Conservation (phyloP, 768 basidiomycete genomes). For the Podaxis rugospora region DNA sequence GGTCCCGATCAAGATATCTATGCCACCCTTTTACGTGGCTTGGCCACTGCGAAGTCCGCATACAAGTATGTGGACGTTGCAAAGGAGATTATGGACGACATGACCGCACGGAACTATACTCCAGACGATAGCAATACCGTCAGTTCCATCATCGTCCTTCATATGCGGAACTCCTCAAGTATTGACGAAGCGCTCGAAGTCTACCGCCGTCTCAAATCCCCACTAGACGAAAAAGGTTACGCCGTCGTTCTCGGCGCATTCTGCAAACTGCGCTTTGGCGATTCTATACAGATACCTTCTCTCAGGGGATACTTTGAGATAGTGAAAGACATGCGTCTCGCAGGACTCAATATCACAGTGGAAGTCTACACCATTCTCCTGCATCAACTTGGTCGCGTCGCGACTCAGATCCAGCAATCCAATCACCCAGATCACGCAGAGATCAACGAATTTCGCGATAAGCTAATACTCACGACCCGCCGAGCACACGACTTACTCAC, state of each 20-base stretch:
- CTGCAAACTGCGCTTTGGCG: constrained; percentile 49
- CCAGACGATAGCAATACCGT: constrained; percentile 39
- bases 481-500: constrained; percentile 72
- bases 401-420: constrained; percentile 25
- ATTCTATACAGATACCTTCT: constrained; percentile 35
- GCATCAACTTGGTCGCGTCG: constrained; percentile 45
- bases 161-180: constrained; percentile 57
- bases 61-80: constrained; percentile 45
- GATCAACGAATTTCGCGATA: constrained; percentile 17
- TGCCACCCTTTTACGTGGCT: constrained; percentile 44
- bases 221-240: constrained; percentile 58
- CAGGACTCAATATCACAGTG: constrained; percentile 51
- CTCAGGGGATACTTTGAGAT: constrained; percentile 67
- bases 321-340: constrained; percentile 72
- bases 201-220: constrained; percentile 43
- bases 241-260: constrained; percentile 60
- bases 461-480: constrained; percentile 47
- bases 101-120: constrained; percentile 48
- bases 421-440: neutral
- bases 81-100: constrained; percentile 56
- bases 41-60: constrained; percentile 39
- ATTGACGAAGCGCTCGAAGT: constrained; percentile 58
- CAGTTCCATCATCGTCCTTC: constrained; percentile 53
- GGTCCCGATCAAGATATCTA: constrained; percentile 54
- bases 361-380: constrained; percentile 69